Base-by-base conservation (phyloP, 208 protist species). In the Trypanosoma brucei region DNA sequence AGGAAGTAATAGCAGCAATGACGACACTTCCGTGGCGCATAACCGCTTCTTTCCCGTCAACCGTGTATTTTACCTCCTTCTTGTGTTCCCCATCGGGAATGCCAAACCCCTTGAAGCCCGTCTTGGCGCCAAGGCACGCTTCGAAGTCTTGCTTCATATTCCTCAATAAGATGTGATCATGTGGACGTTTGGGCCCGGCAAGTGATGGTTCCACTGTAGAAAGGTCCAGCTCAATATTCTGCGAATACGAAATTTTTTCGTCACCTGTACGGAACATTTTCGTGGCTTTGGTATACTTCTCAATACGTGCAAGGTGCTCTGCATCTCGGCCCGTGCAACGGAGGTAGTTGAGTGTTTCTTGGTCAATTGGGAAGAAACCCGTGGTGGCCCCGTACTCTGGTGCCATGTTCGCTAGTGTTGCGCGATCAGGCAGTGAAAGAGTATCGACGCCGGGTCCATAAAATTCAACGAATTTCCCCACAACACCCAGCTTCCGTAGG, bases 401-500 rank as follows among this genome's bases (percentile, higher is more conserved):
- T n/a, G 95, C 91, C 97, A 99, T 99, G 79, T 98, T 98, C 31
- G 94, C 90, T 55, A 98, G 83, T 11, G 96, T 98, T 48, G 93
- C 88, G 51, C 96, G 91, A 70, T 98, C 95, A 5, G 94, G 92
- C 8, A 98, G 70, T 22, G 94, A 97, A 3, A 98, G 83, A 40
- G 70, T 66, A 51, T 84, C 72, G 31, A 98, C 88, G 68, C 94
- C 96, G 31, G 81, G 79, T 51, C 97, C 97, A 72, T 94, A 98
- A 77, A 98, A 99, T 86, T 99, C 97, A 3, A 99, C 97, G 68
- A 98, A 98, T 74, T 98, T 98, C 55, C 94, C 95, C 9, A 98
- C 97, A 46, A 98, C 94, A 59, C 94, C 95, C 52, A 97, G 80
- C 72, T 97, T 96, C 56, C 96, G 83, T 7, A 98, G 78, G 66